Evolutionary conservation across 1,284 basidiomycete genomes (phyloP).

Genomic region (Ganoderma multipileum): DNA sequence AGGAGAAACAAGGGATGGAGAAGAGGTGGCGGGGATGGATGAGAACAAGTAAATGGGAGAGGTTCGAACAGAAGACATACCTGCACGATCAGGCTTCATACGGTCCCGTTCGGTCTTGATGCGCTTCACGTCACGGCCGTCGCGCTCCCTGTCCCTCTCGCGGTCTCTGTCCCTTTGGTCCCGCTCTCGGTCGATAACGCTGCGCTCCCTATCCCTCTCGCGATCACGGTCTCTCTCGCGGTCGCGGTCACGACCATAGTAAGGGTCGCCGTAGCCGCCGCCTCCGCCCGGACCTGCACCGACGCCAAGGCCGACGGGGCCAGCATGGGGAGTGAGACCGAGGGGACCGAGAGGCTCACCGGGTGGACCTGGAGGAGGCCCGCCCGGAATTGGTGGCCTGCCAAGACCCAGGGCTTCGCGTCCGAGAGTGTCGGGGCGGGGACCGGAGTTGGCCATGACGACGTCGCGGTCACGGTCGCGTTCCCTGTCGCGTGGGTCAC

Average conservation of each 20-base stretch:
- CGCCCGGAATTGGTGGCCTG: constrained; percentile 31
- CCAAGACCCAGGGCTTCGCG: constrained; percentile 38
- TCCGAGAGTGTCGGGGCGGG: constrained; percentile 34
- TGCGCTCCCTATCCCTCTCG: constrained; percentile 41
- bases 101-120: constrained; percentile 47
- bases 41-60: constrained; percentile 24
- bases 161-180: constrained; percentile 36
- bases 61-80: constrained; percentile 31
- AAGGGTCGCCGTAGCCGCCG: constrained; percentile 36
- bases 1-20: constrained; percentile 9
- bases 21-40: constrained; percentile 11
- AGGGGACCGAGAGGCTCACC: constrained; percentile 34
- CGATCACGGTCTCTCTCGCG: constrained; percentile 42
- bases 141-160: constrained; percentile 36
- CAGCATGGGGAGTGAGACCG: constrained; percentile 36
- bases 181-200: constrained; percentile 32
- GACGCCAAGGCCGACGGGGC: constrained; percentile 38
- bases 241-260: constrained; percentile 40
- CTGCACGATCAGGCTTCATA: constrained; percentile 45
- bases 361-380: constrained; percentile 31
- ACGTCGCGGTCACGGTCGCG: constrained; percentile 40
- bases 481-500: constrained; percentile 34
- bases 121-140: constrained; percentile 50
- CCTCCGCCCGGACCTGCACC: constrained; percentile 39
- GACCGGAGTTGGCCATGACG: constrained; percentile 29